phyloP scores from a whole-genome alignment of 331 rosid species.

The Cydonia oblonga region DNA sequence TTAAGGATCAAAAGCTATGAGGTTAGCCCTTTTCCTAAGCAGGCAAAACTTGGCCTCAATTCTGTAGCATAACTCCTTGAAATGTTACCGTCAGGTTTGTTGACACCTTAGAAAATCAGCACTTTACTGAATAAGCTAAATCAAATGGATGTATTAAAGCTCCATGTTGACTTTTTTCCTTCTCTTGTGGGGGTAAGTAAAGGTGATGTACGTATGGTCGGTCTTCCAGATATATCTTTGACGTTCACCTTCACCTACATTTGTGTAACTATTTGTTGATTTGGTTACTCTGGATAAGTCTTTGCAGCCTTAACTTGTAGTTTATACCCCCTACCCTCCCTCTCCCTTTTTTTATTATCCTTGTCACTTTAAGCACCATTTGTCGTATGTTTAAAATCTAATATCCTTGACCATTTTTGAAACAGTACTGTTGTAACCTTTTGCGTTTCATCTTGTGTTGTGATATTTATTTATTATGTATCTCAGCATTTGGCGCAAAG shows the following conservation, averaged over 20 bases:
- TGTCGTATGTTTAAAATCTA: background rate
- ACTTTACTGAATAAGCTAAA: background rate
- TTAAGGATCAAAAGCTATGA: background rate
- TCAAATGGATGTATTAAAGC: background rate
- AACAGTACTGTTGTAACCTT: background rate
- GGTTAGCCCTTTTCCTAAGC: background rate
- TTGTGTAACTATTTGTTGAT: background rate
- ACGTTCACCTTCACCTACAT: background rate
- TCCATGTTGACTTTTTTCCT: background rate
- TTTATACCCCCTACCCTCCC: background rate
- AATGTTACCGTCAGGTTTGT: background rate
- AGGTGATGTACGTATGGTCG: background rate
- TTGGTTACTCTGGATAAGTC: background rate
- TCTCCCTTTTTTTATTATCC: background rate
- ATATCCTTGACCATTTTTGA: background rate
- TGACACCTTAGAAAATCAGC: background rate
- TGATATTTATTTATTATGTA: constrained; percentile 8
- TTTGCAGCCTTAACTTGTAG: background rate
- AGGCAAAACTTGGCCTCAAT: background rate
- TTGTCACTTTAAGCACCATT: background rate
- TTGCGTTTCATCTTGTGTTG: background rate
- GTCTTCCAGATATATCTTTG: background rate
- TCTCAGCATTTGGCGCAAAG: constrained; percentile 79
- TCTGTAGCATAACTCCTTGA: background rate
- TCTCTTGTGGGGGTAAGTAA: background rate